Percentiles rank a stretch among this genome's conserved stretches.
These are phyloP conservation scores for Tetrahymena thermophila DNA, from an alignment of 73 alveolate species.

Conservation along the genomic window DNA sequence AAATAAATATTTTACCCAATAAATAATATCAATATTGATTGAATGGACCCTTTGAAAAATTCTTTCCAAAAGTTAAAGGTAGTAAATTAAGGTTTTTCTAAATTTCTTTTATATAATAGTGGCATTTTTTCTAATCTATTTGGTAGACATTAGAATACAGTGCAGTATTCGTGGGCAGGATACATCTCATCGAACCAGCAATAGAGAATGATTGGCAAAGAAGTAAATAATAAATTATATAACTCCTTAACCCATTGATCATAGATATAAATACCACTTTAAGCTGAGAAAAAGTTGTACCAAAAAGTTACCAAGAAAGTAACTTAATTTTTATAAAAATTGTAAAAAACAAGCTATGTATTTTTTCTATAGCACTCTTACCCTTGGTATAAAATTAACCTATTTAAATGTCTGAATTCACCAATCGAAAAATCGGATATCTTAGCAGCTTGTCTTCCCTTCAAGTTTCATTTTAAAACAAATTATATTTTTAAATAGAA, in stretches of 20 bases:
- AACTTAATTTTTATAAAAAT: not conserved
- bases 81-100: not conserved
- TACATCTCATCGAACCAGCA: slow-evolving; percentile 67
- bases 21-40: not conserved
- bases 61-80: not conserved
- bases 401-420: slow-evolving; percentile 71
- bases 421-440: slow-evolving; percentile 91
- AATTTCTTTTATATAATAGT: not conserved
- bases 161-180: slow-evolving; percentile 11
- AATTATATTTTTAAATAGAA: not conserved
- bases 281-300: not conserved
- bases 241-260: not conserved
- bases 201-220: slow-evolving; percentile 15
- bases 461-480: slow-evolving; percentile 10
- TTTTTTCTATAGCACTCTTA: not conserved
- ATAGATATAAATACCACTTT: not conserved
- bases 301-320: not conserved
- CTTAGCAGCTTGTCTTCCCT: slow-evolving; percentile 82
- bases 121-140: not conserved
- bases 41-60: not conserved
- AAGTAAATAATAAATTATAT: not conserved
- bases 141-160: not conserved
- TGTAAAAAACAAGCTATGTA: not conserved
- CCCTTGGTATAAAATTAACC: slow-evolving; percentile 37
- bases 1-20: not conserved